Conservation (phyloP, 2,329 filamentous ascomycete genomes). For the Gaeumannomyces sp. region DNA sequence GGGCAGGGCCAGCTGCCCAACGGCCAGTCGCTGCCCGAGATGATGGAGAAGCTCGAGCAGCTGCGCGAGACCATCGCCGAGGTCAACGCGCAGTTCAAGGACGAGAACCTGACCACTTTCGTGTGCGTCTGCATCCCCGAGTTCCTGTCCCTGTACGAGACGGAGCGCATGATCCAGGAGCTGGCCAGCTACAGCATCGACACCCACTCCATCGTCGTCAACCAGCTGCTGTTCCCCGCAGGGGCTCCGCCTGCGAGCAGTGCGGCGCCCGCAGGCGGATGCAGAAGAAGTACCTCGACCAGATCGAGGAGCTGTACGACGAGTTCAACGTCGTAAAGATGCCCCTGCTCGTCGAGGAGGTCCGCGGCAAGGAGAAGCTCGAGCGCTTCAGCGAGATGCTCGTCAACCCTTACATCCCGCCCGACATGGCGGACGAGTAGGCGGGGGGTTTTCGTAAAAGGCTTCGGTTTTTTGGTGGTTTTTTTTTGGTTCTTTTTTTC, state of each 20-base stretch:
- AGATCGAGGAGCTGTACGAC: conserved; percentile 97
- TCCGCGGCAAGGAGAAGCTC: conserved; percentile 87
- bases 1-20: conserved; percentile 58
- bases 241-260: conserved; percentile 82
- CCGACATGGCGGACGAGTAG: conserved; percentile 28
- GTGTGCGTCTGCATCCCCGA: conserved; percentile 98
- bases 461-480: neutral
- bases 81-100: conserved; percentile 98
- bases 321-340: conserved; percentile 99
- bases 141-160: conserved; percentile 95
- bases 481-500: neutral
- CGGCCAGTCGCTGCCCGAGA: conserved; percentile 85
- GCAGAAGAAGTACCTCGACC: conserved; percentile 98
- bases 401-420: conserved; percentile 67
- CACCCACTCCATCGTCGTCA: conserved; percentile 95
- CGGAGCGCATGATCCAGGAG: conserved; percentile 99
- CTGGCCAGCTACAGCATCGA: conserved; percentile 89
- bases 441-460: neutral
- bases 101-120: conserved; percentile 90
- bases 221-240: conserved; percentile 93
- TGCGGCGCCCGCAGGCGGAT: conserved; percentile 93
- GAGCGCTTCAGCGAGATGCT: conserved; percentile 88
- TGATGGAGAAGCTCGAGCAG: conserved; percentile 91
- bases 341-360: conserved; percentile 92
- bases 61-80: conserved; percentile 89